Percentiles rank a stretch among this genome's conserved stretches.
These are phyloP conservation scores for Penicillium pancosmium DNA, from an alignment of 495 filamentous ascomycete species.

Conservation along the genomic window DNA sequence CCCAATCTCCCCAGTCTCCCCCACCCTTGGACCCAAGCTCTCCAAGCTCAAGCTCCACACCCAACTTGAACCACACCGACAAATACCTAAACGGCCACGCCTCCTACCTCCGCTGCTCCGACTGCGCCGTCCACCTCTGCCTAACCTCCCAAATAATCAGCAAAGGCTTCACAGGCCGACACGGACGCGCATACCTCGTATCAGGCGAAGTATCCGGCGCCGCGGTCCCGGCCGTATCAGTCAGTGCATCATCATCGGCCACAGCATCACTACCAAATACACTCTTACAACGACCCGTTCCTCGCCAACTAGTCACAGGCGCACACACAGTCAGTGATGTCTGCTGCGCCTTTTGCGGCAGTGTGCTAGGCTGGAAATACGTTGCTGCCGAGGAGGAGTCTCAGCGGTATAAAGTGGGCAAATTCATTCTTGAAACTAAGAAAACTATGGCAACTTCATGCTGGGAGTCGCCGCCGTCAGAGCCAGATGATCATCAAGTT, in stretches of 20 bases:
- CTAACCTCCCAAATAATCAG: constrained; percentile 78
- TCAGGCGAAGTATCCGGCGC: constrained; percentile 38
- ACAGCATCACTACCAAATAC: constrained; percentile 55
- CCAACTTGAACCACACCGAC: constrained; percentile 13
- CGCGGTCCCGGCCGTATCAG: constrained; percentile 29
- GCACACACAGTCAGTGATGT: constrained; percentile 63
- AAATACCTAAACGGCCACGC: constrained; percentile 52
- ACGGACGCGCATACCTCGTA: constrained; percentile 90
- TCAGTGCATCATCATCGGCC: constrained; percentile 36
- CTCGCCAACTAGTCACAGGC: constrained; percentile 78
- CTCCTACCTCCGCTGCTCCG: constrained; percentile 71
- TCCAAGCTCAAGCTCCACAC: constrained; percentile 11
- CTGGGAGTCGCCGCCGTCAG: constrained; percentile 61
- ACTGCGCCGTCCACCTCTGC: constrained; percentile 75
- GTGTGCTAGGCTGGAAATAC: constrained; percentile 91
- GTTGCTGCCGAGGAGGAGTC: constrained; percentile 76
- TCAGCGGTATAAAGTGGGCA: constrained; percentile 92
- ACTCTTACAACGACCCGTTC: constrained; percentile 61
- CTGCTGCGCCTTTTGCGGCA: constrained; percentile 63
- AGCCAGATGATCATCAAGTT: neutral
- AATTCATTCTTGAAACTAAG: constrained; percentile 91
- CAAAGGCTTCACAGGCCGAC: constrained; percentile 92
- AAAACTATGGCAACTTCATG: constrained; percentile 64
- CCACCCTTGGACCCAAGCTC: neutral
- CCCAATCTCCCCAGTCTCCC: neutral